A percentile compares a stretch with the other conserved stretches of the same genome.
These are phyloP conservation scores for Candida sp. DNA, from an alignment of 1,139 yeast species.

Conservation along the genomic window DNA sequence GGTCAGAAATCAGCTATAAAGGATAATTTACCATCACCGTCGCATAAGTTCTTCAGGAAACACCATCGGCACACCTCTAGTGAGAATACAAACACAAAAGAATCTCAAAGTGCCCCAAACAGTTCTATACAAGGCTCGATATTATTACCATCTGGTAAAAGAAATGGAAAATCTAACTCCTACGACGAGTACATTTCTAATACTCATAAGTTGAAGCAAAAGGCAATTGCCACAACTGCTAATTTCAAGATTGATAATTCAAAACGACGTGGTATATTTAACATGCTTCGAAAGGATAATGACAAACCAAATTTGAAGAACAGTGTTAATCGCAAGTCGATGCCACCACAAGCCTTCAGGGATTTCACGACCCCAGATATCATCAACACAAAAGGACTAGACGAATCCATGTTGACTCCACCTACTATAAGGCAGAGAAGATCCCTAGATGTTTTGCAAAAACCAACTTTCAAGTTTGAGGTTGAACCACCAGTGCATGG, in stretches of 20 bases:
- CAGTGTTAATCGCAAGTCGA: not conserved
- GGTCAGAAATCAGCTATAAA: conserved; percentile 15
- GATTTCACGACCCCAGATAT: not conserved
- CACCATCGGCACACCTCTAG: conserved; percentile 57
- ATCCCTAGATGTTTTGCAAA: not conserved
- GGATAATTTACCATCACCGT: conserved; percentile 25
- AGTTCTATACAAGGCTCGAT: not conserved
- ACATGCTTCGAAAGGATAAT: conserved; percentile 40
- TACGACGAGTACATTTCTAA: conserved; percentile 9
- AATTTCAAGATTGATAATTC: conserved; percentile 8
- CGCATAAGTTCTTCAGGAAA: conserved; percentile 55
- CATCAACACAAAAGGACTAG: not conserved
- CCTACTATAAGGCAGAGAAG: not conserved
- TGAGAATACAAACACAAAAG: conserved; percentile 24
- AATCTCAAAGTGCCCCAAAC: conserved; percentile 1
- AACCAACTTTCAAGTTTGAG: not conserved
- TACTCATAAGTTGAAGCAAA: conserved; percentile 3
- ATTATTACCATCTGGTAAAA: conserved; percentile 2
- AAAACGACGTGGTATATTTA: conserved; percentile 37
- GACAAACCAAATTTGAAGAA: conserved; percentile 6
- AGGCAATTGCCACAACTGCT: conserved; percentile 4
- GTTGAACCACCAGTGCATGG: not conserved
- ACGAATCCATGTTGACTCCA: not conserved
- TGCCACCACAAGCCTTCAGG: not conserved
- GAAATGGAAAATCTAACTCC: conserved; percentile 3